Evolutionary conservation across 176 grass and related monocot species (phyloP).

Genomic region (Eremochloa ophiuroides): DNA sequence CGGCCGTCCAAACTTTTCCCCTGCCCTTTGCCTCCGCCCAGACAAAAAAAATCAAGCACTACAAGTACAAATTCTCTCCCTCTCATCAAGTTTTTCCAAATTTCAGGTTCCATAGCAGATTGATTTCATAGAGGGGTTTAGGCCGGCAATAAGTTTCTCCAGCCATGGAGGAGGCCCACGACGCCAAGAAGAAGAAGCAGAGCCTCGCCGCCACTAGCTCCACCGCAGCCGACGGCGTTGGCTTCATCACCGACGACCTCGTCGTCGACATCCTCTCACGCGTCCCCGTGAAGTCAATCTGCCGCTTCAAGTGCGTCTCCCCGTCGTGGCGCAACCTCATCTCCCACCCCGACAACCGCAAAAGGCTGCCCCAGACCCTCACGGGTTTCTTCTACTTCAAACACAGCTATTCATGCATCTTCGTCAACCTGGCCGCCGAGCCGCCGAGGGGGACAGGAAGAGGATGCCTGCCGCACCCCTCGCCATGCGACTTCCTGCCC

Average conservation of each 20-base stretch:
- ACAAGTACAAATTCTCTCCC: neutral
- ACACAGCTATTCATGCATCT: neutral
- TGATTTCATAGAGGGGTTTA: neutral
- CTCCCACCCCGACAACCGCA: conserved; percentile 9
- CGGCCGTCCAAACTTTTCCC: too few species aligned
- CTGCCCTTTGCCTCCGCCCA: too few species aligned
- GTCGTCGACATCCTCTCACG: neutral
- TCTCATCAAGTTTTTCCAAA: neutral
- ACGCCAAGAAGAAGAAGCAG: neutral
- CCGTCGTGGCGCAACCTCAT: neutral
- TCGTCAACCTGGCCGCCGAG: neutral
- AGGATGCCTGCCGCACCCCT: neutral
- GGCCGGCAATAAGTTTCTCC: too few species aligned
- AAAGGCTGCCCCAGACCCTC: neutral
- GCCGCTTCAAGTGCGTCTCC: conserved; percentile 20
- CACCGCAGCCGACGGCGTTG: neutral
- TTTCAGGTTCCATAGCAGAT: neutral
- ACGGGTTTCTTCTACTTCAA: neutral
- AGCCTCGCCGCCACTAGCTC: neutral
- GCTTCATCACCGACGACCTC: neutral
- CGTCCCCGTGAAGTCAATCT: neutral
- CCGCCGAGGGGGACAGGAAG: neutral
- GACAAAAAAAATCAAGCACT: too few species aligned
- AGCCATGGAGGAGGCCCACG: neutral
- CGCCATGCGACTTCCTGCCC: neutral